Conservation (phyloP, 768 basidiomycete species). For the Cystofilobasidium ferigula region DNA sequence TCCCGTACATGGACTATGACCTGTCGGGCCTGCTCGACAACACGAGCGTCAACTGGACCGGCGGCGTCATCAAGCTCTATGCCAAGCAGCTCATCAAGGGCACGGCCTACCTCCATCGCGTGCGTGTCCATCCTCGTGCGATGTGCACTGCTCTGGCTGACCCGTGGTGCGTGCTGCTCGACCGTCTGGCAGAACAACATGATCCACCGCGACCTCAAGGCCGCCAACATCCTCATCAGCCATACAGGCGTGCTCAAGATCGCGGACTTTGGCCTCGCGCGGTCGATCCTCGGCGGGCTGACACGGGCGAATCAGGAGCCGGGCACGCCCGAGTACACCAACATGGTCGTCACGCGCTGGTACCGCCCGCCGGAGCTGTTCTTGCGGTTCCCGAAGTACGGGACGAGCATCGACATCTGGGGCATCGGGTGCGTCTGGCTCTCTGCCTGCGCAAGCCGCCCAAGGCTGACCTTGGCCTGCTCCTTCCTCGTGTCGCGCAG, state of each 20-base stretch:
- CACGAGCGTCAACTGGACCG: conserved; percentile 54
- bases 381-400: conserved; percentile 77
- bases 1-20: conserved; percentile 99
- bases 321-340: conserved; percentile 66
- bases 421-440: conserved; percentile 67
- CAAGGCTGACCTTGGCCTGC: neutral
- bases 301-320: conserved; percentile 28
- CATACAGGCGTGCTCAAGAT: conserved; percentile 73
- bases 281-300: conserved; percentile 35
- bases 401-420: conserved; percentile 94
- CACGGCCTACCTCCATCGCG: conserved; percentile 87
- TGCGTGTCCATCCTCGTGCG: conserved; percentile 41
- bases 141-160: neutral
- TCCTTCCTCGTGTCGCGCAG: no score
- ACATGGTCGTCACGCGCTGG: conserved; percentile 86
- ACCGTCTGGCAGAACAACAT: conserved; percentile 64
- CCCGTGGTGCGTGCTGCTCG: neutral
- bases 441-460: neutral
- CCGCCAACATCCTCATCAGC: conserved; percentile 88
- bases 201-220: conserved; percentile 97
- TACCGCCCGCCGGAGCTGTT: conserved; percentile 88
- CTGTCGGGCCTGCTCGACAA: conserved; percentile 89
- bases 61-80: conserved; percentile 85
- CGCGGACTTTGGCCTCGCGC: conserved; percentile 92
- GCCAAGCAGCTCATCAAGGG: conserved; percentile 95